Conservation (phyloP, 1,284 basidiomycete species). For the Apiotrichum domesticum region DNA sequence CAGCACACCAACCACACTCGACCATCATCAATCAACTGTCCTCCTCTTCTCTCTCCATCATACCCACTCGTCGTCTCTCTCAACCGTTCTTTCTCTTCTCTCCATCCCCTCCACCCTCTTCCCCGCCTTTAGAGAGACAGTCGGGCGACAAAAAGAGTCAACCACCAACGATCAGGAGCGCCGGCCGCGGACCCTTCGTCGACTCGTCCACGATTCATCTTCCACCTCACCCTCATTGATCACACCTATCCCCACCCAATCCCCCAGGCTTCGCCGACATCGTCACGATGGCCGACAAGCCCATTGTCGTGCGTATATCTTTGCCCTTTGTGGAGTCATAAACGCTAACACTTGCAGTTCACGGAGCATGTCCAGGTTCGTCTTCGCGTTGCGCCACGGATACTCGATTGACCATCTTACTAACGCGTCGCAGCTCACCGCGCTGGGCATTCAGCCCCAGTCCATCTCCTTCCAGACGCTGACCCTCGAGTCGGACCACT, state of each 20-base stretch:
- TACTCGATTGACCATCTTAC: neutral
- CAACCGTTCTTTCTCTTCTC: neutral
- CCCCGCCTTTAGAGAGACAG: neutral
- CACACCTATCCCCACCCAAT: neutral
- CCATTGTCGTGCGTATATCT: slow-evolving; percentile 35
- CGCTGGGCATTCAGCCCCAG: slow-evolving; percentile 89
- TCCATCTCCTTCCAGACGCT: slow-evolving; percentile 97
- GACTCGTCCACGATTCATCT: neutral
- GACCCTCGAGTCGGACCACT: slow-evolving; percentile 94
- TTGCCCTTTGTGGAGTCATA: neutral
- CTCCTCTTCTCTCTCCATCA: neutral
- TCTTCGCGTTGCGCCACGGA: neutral
- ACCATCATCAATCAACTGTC: neutral
- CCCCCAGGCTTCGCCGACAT: neutral
- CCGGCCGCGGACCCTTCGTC: neutral
- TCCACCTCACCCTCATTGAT: neutral
- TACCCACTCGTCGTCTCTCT: neutral
- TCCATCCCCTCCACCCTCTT: neutral
- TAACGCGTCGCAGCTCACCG: slow-evolving; percentile 66
- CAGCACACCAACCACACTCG: neutral
- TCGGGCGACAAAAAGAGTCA: neutral
- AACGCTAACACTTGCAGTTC: slow-evolving; percentile 33
- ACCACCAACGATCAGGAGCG: neutral
- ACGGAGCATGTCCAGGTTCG: slow-evolving; percentile 50
- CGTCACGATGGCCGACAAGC: slow-evolving; percentile 43